A percentile compares a stretch with the other conserved stretches of the same genome.
These are phyloP conservation scores for Phytophthora megakarya DNA, from an alignment of 352 stramenopile genomes.

Conservation along the genomic window DNA sequence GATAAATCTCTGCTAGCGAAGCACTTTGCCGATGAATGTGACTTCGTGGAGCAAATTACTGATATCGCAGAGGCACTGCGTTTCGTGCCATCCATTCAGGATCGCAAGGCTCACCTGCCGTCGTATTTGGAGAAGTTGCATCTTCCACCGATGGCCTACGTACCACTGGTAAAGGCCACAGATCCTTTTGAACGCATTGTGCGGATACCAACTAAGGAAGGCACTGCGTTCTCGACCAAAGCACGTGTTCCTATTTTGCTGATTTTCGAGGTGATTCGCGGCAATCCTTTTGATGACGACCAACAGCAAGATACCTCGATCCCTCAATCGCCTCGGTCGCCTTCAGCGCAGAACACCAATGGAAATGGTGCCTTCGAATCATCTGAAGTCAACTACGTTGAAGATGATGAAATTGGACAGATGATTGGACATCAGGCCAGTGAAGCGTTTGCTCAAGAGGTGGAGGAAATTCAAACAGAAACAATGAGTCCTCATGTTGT, in stretches of 20 bases:
- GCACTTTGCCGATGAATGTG: constrained; percentile 86
- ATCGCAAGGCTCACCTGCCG: constrained; percentile 80
- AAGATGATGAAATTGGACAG: constrained; percentile 80
- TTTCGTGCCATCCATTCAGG: constrained; percentile 79
- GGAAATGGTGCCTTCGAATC: constrained; percentile 50
- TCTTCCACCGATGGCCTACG: constrained; percentile 88
- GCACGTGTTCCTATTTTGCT: constrained; percentile 86
- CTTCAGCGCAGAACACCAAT: constrained; percentile 37
- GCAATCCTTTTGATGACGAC: constrained; percentile 62
- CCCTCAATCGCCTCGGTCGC: constrained; percentile 58
- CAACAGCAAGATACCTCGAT: constrained; percentile 44
- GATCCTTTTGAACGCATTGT: constrained; percentile 90
- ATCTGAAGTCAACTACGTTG: constrained; percentile 67
- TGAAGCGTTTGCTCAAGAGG: constrained; percentile 61
- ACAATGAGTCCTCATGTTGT: constrained; percentile 6
- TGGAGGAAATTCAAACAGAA: constrained; percentile 24
- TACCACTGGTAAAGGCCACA: constrained; percentile 85
- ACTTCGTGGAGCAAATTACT: constrained; percentile 91
- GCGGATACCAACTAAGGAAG: constrained; percentile 84
- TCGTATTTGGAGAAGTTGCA: constrained; percentile 84
- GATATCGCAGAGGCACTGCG: constrained; percentile 84
- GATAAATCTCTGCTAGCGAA: constrained; percentile 85
- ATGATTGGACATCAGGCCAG: constrained; percentile 72
- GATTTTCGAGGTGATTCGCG: constrained; percentile 89
- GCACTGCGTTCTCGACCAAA: constrained; percentile 88